Evolutionary conservation across 352 stramenopile genomes (phyloP), one percentile per base, ranked within the genome.

Genomic region (Blastocystis sp.): DNA sequence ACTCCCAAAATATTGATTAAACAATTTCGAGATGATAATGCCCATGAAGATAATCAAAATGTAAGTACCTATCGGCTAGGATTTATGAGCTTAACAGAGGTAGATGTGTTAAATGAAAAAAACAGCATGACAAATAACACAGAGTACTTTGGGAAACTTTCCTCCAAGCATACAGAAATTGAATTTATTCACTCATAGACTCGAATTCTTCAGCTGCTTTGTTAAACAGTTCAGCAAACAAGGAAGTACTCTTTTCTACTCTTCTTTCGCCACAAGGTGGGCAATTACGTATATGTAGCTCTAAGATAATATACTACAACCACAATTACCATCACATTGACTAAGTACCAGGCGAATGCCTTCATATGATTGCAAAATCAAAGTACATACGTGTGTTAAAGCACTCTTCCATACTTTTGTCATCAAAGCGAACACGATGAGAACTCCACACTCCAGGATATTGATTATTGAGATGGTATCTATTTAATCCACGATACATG

Each of bases 1-100:
- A 90, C 95, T 98, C 73, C 97, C 96, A 93, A 99, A 99, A 90
- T 99, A 94, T 91, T 92, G 93, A 90, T 98, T 95, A 93, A 99
- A 99, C 82, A 99, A 91, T 91, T 94, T 93, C 91, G 93, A 98
- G 92, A 99, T 97, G 73, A 98, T 92, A 91, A 98, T 98, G 77
- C 97, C 97, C 97, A 99, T 99, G 29, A 53, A 45, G 13, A 53
- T 45, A 77, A 77, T 18, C 66, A 53, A n/a, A 77, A n/a, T 59
- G 13, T 59, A n/a, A 34, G 29, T 1, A 34, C 29, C 29, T 34
- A 34, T 34, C 1, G 29, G 29, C 29, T 34, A 34, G 29, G 29
- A 34, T 34, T 34, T 34, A 34, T 34, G 29, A 34, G 1, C 29
- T 34, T 34, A 34, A 34, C 29, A 34, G 29, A 34, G 29, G 29